These are phyloP conservation scores for Ciborinia camelliae DNA, from an alignment of 2,329 filamentous ascomycete species.

Conservation along the genomic window DNA sequence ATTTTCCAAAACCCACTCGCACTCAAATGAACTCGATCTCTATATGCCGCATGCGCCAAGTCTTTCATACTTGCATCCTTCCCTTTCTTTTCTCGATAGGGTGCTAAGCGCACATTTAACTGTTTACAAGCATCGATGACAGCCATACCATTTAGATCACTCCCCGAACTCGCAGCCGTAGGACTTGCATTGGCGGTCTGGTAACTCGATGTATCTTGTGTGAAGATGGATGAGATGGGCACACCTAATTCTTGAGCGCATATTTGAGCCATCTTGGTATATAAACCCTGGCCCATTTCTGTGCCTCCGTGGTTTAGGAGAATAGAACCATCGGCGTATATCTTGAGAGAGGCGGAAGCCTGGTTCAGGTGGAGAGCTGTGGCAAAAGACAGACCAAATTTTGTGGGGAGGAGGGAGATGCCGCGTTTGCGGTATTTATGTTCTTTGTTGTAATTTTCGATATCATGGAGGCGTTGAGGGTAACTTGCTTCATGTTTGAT, in stretches of 20 bases:
- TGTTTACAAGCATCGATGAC: conserved; percentile 87
- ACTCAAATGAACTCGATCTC: conserved; percentile 87
- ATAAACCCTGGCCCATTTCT: conserved; percentile 91
- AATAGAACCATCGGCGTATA: conserved; percentile 90
- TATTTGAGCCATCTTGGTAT: conserved; percentile 95
- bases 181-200: conserved; percentile 89
- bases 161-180: conserved; percentile 87
- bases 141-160: conserved; percentile 93
- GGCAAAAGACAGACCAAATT: conserved; percentile 88
- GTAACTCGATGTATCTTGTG: conserved; percentile 90
- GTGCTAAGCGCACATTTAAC: conserved; percentile 77
- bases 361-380: conserved; percentile 94
- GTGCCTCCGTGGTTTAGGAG: conserved; percentile 91
- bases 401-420: conserved; percentile 70
- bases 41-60: conserved; percentile 85
- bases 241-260: conserved; percentile 83
- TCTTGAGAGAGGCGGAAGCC: conserved; percentile 87
- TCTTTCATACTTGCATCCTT: conserved; percentile 77
- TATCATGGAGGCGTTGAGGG: conserved; percentile 59
- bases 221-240: conserved; percentile 75
- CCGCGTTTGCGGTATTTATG: conserved; percentile 95
- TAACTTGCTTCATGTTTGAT: conserved; percentile 74
- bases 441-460: conserved; percentile 72
- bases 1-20: conserved; percentile 96
- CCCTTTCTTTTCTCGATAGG: conserved; percentile 79